Percentiles rank a stretch among this genome's conserved stretches.
phyloP scores from a whole-genome alignment of 2,329 filamentous ascomycete species.

The Arthrobotrys sphaeroides region DNA sequence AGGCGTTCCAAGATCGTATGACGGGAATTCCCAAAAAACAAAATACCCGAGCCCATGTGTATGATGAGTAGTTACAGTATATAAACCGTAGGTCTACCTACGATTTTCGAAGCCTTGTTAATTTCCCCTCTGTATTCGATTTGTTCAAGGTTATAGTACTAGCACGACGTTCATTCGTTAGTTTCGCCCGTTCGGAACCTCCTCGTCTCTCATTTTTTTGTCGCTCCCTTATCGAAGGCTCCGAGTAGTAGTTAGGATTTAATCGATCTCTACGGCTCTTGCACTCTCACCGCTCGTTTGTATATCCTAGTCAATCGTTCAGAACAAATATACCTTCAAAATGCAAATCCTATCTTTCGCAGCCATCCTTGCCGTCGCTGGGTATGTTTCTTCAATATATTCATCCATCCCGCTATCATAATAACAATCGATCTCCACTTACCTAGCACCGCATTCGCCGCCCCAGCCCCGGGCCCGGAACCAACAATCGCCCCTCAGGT shows the following conservation, averaged over 20 bases:
- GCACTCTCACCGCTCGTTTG: background rate
- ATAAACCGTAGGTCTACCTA: too few relatives aligned
- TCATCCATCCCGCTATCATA: too few relatives aligned
- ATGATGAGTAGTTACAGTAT: too few relatives aligned
- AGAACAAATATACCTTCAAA: background rate
- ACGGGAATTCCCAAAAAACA: too few relatives aligned
- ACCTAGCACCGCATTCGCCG: background rate
- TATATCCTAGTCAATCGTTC: background rate
- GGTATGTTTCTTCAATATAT: conserved; percentile 3
- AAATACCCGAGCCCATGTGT: background rate
- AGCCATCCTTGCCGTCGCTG: background rate
- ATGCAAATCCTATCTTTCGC: conserved; percentile 2
- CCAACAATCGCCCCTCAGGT: background rate
- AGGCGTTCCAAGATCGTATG: background rate
- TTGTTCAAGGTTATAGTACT: too few relatives aligned
- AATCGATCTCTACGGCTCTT: too few relatives aligned
- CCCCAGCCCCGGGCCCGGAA: conserved; percentile 1
- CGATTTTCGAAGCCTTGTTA: too few relatives aligned
- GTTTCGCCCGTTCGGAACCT: too few relatives aligned
- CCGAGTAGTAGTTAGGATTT: background rate
- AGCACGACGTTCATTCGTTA: too few relatives aligned
- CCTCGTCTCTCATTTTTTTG: background rate
- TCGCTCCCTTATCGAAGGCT: background rate
- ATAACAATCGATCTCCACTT: too few relatives aligned
- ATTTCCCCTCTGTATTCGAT: too few relatives aligned